Base-by-base conservation (phyloP, 345 rosid species). In the Garcia nutans region DNA sequence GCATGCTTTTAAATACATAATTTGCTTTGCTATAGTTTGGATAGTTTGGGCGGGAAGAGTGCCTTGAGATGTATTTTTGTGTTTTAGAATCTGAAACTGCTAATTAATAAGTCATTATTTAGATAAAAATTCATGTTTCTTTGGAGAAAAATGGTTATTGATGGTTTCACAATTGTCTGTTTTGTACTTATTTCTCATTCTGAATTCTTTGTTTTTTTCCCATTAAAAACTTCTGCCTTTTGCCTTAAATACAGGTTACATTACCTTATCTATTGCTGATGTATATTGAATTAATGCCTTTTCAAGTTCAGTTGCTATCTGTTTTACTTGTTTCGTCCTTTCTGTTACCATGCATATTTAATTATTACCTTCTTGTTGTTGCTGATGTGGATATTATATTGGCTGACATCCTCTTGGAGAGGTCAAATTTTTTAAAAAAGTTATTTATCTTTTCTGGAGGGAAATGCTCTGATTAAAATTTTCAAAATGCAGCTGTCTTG, bases 371-470 rank as follows among this genome's bases (percentile, higher is more conserved):
- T 58, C 47, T 52, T 26, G 37, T 68, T 11, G 15, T 12, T 45
- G 22, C 10, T 42, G 28, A 47, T 28, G 60, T 44, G 19, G 37
- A 54, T n/a, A 7, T 20, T 20, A 10, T 22, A 31, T 64, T 7
- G 47, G 52, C 31, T 65, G 76, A 54, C 22, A 50, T 80, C 26
- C 26, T 50, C 22, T 54, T 44, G 52, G 59, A 50, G 41, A 59
- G 73, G 45, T 37, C 56, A 59, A 57, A 62, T 66, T 31, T 0
- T 16, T 16, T 12, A 28, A 23, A 71, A 31, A 23, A 19, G 24
- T 75, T 23, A 8, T 42, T 52, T 16, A 13, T 56, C 68, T 56
- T 56, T 52, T 74, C n/a, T 19, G 11, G 7, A 19, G 50, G 55
- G n/a, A 68, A 62, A 17, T 41, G 6, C 3, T 31, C 41, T 61